Evolutionary conservation across 2,329 filamentous ascomycete species (phyloP), one percentile per base, ranked within the genome.

Genomic region (Fusarium odoratissimum): DNA sequence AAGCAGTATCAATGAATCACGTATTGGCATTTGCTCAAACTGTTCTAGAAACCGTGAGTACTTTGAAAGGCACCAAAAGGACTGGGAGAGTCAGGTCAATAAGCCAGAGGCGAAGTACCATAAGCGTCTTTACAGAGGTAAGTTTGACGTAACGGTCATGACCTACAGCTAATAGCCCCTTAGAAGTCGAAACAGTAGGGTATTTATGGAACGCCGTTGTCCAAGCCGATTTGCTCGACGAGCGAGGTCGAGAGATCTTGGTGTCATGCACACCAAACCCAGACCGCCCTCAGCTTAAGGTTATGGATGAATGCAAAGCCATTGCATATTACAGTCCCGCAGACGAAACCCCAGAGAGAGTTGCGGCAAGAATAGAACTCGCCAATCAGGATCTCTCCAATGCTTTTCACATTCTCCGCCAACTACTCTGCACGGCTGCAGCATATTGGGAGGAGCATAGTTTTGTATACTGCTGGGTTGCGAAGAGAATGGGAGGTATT

Each of bases 41-140:
- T 11, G 4, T 30, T 4, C 3, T 35, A 57, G 55, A 33, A 45
- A 57, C 23, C 28, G 25, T 23, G 41, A 46, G 30, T 57, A 41
- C 13, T 57, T 37, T 13, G 21, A 13, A 14, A 23, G 55, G 2
- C 55, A 57, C 13, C 23, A 28, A 19, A 57, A 57, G n/a, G 55
- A 57, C 13, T 57, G 55, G 55, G 55, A 57, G 37, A 44, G 55
- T 23, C 38, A 57, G 23, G 14, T 57, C n/a, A 57, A 46, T 19
- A 57, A 21, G 8, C n/a, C 31, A 37, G 55, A 44, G 9, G 55
- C 55, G 2, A 45, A 7, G 6, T 57, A 57, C 4, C 55, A 57
- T 3, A 57, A 46, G 1, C 55, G 41, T 16, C 31, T 57, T 3
- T 57, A 57, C 5, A 46, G 19, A 6, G 54, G 54, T 57, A 9